Percentiles rank a stretch among this genome's conserved stretches.
phyloP scores from a whole-genome alignment of 345 rosid species.

The Dipteronia sinensis region DNA sequence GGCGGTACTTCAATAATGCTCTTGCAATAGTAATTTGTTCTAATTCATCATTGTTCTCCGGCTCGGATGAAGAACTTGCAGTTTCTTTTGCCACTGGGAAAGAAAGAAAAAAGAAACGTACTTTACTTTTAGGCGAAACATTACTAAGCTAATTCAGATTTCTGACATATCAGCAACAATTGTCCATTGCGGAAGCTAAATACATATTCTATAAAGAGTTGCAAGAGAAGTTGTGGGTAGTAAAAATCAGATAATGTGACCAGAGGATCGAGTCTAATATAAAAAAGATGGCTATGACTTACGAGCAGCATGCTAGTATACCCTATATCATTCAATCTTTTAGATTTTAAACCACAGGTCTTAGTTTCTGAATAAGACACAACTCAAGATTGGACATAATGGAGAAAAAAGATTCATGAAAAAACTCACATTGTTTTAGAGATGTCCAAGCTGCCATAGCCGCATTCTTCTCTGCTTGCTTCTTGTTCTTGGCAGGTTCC shows the following conservation, averaged over 20 bases:
- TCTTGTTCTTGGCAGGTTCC: conserved; percentile 93
- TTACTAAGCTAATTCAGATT: background rate
- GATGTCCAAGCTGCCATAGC: conserved; percentile 99
- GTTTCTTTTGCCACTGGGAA: conserved; percentile 94
- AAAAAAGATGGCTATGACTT: background rate
- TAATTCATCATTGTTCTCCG: conserved; percentile 82
- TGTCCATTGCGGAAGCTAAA: background rate
- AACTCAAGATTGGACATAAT: background rate
- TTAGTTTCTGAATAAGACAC: background rate
- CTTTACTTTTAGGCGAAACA: background rate
- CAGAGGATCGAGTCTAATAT: background rate
- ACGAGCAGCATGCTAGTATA: background rate
- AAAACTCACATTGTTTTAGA: conserved; percentile 76
- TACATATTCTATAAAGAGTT: background rate
- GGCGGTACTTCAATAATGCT: conserved; percentile 67
- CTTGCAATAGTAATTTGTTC: conserved; percentile 93
- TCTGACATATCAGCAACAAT: background rate
- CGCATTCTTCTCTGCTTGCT: conserved; percentile 99
- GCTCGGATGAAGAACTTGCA: conserved; percentile 70
- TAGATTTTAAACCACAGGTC: background rate
- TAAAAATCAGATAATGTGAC: background rate
- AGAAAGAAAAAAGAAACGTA: conserved; percentile 15
- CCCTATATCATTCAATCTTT: background rate
- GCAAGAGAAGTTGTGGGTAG: background rate
- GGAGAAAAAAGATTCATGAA: background rate